These are phyloP conservation scores for Xylaria scruposa DNA, from an alignment of 495 filamentous ascomycete species.

Conservation along the genomic window DNA sequence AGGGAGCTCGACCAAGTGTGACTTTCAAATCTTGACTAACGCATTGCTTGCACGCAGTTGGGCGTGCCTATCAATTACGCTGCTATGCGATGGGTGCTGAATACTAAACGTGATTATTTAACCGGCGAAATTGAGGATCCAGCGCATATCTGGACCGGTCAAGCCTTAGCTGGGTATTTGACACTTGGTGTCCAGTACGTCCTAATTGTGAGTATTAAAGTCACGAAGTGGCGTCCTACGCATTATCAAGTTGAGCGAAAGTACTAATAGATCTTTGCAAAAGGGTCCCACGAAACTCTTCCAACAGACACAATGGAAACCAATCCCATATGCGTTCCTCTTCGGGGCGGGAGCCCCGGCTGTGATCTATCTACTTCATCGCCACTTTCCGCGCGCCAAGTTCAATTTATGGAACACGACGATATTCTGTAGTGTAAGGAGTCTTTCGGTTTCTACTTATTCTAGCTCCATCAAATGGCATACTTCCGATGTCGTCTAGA, in stretches of 20 bases:
- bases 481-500: background rate
- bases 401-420: conserved; percentile 64
- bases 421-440: conserved; percentile 54
- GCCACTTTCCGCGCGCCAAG: conserved; percentile 54
- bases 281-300: conserved; percentile 61
- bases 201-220: conserved; percentile 48
- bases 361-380: conserved; percentile 56
- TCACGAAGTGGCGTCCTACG: background rate
- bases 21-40: background rate
- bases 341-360: conserved; percentile 58
- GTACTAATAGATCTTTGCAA: conserved; percentile 12
- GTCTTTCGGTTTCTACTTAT: background rate
- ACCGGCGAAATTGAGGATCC: conserved; percentile 58
- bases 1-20: background rate
- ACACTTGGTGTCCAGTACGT: conserved; percentile 63
- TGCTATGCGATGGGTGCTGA: conserved; percentile 53
- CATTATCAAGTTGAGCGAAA: background rate
- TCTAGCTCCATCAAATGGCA: background rate
- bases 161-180: conserved; percentile 51
- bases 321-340: conserved; percentile 63
- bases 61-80: conserved; percentile 57
- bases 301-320: conserved; percentile 52
- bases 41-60: background rate
- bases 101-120: conserved; percentile 60
- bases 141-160: conserved; percentile 64